Evolutionary conservation across 2,329 filamentous ascomycete species (phyloP).

Genomic region (Diaporthe ampelina): DNA sequence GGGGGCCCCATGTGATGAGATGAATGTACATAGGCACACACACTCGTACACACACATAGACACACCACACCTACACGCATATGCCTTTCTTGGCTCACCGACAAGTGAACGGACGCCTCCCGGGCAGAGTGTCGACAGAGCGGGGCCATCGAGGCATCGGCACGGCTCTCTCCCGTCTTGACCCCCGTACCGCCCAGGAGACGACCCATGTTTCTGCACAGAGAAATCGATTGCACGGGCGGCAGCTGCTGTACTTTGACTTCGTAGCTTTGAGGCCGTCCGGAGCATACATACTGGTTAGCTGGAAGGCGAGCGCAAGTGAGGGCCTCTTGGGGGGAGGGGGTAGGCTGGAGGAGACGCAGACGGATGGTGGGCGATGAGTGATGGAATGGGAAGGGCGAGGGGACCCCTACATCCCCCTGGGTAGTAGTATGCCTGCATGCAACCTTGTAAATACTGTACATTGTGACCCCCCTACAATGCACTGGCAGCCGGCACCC

Average conservation of each 20-base stretch:
- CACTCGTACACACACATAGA: not conserved
- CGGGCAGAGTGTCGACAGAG: not conserved
- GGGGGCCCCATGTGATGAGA: slow-evolving; percentile 2
- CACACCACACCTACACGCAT: not conserved
- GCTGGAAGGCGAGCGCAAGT: not conserved
- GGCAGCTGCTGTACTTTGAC: not conserved
- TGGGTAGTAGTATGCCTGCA: not conserved
- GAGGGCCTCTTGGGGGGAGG: not conserved
- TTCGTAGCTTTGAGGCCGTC: not conserved
- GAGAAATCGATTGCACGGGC: not conserved
- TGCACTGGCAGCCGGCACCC: slow-evolving; percentile 4
- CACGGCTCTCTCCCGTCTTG: slow-evolving; percentile 14
- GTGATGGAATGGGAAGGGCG: not conserved
- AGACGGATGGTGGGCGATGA: not conserved
- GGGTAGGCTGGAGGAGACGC: not conserved
- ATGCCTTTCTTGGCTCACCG: slow-evolving; percentile 24
- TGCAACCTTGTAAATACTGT: not conserved
- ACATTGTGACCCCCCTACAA: slow-evolving; percentile 14
- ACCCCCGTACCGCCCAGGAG: no score
- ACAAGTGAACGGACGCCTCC: not conserved
- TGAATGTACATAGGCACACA: not conserved
- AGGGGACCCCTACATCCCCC: not conserved
- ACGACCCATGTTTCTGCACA: not conserved
- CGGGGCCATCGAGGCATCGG: slow-evolving; percentile 3
- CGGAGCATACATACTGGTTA: not conserved